A percentile compares a stretch with the other conserved stretches of the same genome.
Evolutionary conservation across 352 stramenopile species (phyloP).

Genomic region (Phytopythium aichiense): DNA sequence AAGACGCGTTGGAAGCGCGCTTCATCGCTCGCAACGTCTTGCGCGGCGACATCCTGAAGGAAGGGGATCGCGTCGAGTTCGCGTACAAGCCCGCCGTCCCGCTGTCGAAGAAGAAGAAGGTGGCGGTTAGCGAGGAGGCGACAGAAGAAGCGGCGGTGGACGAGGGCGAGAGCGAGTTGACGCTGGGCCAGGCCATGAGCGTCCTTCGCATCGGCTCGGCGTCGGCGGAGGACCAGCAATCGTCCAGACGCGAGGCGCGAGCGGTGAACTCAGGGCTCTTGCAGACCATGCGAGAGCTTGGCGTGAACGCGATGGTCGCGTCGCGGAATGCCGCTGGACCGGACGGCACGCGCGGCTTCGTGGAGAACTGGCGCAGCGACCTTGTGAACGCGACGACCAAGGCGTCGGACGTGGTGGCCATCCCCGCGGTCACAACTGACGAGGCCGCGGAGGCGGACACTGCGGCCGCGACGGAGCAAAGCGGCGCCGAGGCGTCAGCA

Average conservation of each 20-base stretch:
- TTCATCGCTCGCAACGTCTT: constrained; percentile 57
- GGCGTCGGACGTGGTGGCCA: not conserved
- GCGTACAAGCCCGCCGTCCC: constrained; percentile 22
- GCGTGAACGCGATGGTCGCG: constrained; percentile 48
- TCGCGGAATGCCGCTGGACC: constrained; percentile 74
- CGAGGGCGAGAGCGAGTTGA: constrained; percentile 9
- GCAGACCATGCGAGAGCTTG: constrained; percentile 61
- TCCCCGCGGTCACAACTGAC: not conserved
- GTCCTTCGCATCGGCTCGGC: constrained; percentile 38
- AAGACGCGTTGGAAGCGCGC: constrained; percentile 26
- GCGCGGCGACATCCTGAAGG: constrained; percentile 47
- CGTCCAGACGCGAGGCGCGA: constrained; percentile 34
- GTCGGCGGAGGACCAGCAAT: constrained; percentile 6
- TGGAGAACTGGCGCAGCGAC: constrained; percentile 37
- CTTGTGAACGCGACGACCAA: constrained; percentile 8
- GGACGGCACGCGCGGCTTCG: constrained; percentile 69
- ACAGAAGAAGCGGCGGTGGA: constrained; percentile 10
- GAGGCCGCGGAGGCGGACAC: not conserved
- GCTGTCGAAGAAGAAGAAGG: constrained; percentile 26
- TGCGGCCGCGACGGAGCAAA: not conserved
- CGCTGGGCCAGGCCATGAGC: constrained; percentile 39
- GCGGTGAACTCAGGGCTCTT: constrained; percentile 63
- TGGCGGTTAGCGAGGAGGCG: constrained; percentile 9
- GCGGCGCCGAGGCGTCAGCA: not conserved
- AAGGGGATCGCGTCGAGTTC: constrained; percentile 78